A percentile compares a stretch with the other conserved stretches of the same genome.
These are phyloP conservation scores for Dendrobium catenatum DNA, from an alignment of 106 monocot species.

Conservation along the genomic window DNA sequence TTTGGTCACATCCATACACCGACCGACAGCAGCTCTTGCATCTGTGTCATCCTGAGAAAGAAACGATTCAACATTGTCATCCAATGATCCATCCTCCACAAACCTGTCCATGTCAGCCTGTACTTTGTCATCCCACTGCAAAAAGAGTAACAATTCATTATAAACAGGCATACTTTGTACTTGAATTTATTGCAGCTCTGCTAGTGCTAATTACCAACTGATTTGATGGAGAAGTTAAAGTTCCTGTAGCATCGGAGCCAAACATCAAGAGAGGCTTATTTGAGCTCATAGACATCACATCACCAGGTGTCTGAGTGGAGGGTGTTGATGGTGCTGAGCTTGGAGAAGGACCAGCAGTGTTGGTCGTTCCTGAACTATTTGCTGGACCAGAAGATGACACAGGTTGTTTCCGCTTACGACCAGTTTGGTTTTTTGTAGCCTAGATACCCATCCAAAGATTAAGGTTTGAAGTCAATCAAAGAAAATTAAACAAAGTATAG, in stretches of 20 bases:
- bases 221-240: slow-evolving; percentile 62
- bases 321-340: slow-evolving; percentile 84
- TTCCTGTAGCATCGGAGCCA: slow-evolving; percentile 68
- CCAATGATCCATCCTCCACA: slow-evolving; percentile 77
- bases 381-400: slow-evolving; percentile 76
- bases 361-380: slow-evolving; percentile 86
- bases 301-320: slow-evolving; percentile 75
- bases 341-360: slow-evolving; percentile 73
- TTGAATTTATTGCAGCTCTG: not conserved
- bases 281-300: slow-evolving; percentile 71
- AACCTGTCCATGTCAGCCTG: slow-evolving; percentile 59
- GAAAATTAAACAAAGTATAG: too few species aligned
- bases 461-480: not conserved
- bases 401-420: slow-evolving; percentile 77
- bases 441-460: slow-evolving; percentile 8
- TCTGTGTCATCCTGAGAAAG: slow-evolving; percentile 66
- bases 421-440: slow-evolving; percentile 56
- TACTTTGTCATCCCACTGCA: slow-evolving; percentile 40
- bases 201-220: slow-evolving; percentile 44
- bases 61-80: slow-evolving; percentile 82
- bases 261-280: slow-evolving; percentile 71
- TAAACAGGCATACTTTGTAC: not conserved
- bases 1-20: slow-evolving; percentile 46
- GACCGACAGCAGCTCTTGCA: slow-evolving; percentile 48
- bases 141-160: not conserved